Base-by-base conservation (phyloP, 306 rosid species). In the Cajanus cajan region DNA sequence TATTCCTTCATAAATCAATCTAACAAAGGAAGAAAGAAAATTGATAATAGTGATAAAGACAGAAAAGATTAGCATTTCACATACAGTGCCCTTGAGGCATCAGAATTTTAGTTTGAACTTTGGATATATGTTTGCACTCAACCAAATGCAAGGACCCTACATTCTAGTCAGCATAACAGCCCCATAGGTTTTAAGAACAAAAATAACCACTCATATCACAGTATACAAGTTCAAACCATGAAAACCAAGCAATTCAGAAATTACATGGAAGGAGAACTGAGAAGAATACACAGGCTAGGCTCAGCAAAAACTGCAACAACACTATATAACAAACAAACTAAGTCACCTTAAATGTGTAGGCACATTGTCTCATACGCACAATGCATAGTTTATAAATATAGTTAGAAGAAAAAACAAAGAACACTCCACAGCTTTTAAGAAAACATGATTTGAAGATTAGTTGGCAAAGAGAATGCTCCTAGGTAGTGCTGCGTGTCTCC, bases 401-500 rank as follows among this genome's bases (percentile, higher is more conserved):
- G 31, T 24, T 57, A 11, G 64, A 15, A 7, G 3, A 14, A 6
- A 8, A 21, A 28, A 12, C 2, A 28, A 59, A 16, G 28, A 36
- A n/a, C 25, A 10, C 2, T 64, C 41, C 47, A 34, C 47, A 4
- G 14, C 1, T 43, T 25, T 68, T 0, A 71, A 7, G 50, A 54
- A 33, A 48, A 40, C 50, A 19, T 15, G 15, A 18, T 54, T 33
- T 63, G 64, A 63, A 12, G 44, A 77, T 67, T 68, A 0, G 81
- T 65, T 51, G 67, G 55, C 74, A 65, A 36, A 65, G 54, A 50
- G 40, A 48, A 76, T 63, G 51, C 40, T 76, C 39, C 39, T 21
- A 48, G 52, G 61, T 6, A 51, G 66, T 51, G 82, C 68, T 43
- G 66, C 75, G 75, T 67, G 82, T 78, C 82, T 13, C 11, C n/a